phyloP scores from a whole-genome alignment of 306 rosid genomes.

The Vigna hirtella region DNA sequence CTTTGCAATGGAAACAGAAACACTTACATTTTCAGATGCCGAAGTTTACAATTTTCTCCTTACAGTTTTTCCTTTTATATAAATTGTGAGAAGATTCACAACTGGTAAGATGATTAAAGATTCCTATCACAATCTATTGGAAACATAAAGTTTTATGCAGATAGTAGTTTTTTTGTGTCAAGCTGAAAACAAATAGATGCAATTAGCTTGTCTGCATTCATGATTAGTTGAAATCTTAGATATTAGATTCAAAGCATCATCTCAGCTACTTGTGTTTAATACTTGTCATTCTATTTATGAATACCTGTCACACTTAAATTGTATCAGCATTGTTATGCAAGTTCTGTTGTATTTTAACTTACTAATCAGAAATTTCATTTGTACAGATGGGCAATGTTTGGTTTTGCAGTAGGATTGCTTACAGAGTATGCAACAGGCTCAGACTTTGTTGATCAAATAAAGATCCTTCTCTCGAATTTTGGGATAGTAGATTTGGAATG shows the following conservation, averaged over 20 bases:
- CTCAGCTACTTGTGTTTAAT: not conserved
- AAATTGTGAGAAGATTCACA: not conserved
- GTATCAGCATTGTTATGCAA: constrained; percentile 9
- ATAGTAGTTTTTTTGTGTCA: not conserved
- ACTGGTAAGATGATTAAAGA: not conserved
- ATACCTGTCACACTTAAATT: not conserved
- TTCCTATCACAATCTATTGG: constrained; percentile 6
- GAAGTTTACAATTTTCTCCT: not conserved
- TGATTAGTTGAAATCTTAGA: constrained; percentile 17
- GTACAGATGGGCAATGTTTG: constrained; percentile 97
- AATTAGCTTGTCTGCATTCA: not conserved
- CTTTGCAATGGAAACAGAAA: not conserved
- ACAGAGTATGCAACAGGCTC: constrained; percentile 96
- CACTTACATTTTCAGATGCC: constrained; percentile 26
- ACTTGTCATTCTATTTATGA: not conserved
- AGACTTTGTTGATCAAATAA: constrained; percentile 89
- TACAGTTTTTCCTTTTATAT: not conserved
- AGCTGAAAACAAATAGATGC: constrained; percentile 4
- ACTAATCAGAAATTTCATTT: constrained; percentile 34
- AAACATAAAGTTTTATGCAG: constrained; percentile 2
- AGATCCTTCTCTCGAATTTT: constrained; percentile 91
- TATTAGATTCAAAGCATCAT: constrained; percentile 22
- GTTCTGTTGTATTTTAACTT: not conserved
- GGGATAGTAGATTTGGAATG: constrained; percentile 91
- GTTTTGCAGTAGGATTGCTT: constrained; percentile 89